Evolutionary conservation across 2,329 filamentous ascomycete species (phyloP).

Genomic region (Exophiala bonariae): DNA sequence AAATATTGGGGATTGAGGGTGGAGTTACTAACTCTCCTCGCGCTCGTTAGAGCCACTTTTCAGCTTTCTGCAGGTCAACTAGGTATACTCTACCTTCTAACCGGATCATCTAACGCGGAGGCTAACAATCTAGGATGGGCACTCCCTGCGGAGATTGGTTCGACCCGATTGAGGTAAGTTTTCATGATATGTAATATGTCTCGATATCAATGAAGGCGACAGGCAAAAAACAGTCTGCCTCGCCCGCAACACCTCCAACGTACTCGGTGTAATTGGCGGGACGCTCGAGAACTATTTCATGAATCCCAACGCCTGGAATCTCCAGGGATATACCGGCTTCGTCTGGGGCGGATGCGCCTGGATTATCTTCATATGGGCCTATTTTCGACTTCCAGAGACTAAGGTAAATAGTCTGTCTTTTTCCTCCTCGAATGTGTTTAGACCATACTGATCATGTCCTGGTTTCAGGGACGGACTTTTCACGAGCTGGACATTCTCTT

Average conservation of each 20-base stretch:
- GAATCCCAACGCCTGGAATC: constrained; percentile 32
- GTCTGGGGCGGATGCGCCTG: constrained; percentile 31
- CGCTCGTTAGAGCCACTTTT: neutral
- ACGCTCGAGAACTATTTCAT: constrained; percentile 36
- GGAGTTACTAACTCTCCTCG: too few relatives aligned
- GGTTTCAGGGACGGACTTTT: neutral
- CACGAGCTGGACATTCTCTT: constrained; percentile 23
- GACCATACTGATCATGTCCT: too few relatives aligned
- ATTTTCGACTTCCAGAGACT: constrained; percentile 32
- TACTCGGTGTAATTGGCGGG: constrained; percentile 37
- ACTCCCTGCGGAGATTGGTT: constrained; percentile 54
- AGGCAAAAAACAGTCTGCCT: constrained; percentile 54
- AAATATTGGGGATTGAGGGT: too few relatives aligned
- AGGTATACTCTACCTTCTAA: constrained; percentile 27
- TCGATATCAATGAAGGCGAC: too few relatives aligned
- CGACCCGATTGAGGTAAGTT: constrained; percentile 48
- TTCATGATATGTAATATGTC: too few relatives aligned
- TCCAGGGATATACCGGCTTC: constrained; percentile 35
- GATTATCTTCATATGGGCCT: constrained; percentile 30
- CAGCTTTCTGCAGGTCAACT: constrained; percentile 8
- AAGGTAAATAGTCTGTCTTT: too few relatives aligned
- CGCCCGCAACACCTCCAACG: constrained; percentile 55
- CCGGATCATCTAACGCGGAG: constrained; percentile 50
- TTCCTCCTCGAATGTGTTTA: too few relatives aligned
- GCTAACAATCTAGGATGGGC: constrained; percentile 57